Conservation (phyloP, 169 alveolate species). For the Cryptosporidium parvum region DNA sequence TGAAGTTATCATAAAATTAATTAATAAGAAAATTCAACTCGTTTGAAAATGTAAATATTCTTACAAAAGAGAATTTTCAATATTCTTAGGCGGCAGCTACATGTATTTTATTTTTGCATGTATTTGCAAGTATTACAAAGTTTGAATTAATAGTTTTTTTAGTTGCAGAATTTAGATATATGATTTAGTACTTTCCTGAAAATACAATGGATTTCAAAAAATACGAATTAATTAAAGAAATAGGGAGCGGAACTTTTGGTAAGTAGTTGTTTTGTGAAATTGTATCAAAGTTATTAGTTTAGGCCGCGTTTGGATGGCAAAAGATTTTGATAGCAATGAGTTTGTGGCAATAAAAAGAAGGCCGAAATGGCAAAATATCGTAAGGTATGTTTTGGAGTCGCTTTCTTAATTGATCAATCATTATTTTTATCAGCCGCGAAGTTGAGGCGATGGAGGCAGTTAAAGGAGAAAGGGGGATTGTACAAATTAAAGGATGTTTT, state of each 20-base stretch:
- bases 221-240: slow-evolving; percentile 51
- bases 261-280: not conserved
- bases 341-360: slow-evolving; percentile 71
- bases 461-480: slow-evolving; percentile 22
- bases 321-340: slow-evolving; percentile 27
- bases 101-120: slow-evolving; percentile 15
- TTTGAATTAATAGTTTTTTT: not conserved
- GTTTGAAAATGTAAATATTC: not conserved
- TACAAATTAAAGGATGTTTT: slow-evolving; percentile 37
- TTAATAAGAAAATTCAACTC: not conserved
- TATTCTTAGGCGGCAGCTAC: not conserved
- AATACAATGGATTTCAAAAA: not conserved
- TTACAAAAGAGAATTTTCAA: not conserved
- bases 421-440: slow-evolving; percentile 41
- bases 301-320: slow-evolving; percentile 77
- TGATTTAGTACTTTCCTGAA: not conserved
- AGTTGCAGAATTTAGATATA: not conserved
- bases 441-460: slow-evolving; percentile 72
- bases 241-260: slow-evolving; percentile 76
- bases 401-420: not conserved
- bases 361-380: slow-evolving; percentile 69
- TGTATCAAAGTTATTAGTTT: not conserved
- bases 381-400: slow-evolving; percentile 30
- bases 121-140: not conserved
- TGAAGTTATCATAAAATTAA: not conserved